Conservation (phyloP, 306 rosid species). For the Dryas octopetala region DNA sequence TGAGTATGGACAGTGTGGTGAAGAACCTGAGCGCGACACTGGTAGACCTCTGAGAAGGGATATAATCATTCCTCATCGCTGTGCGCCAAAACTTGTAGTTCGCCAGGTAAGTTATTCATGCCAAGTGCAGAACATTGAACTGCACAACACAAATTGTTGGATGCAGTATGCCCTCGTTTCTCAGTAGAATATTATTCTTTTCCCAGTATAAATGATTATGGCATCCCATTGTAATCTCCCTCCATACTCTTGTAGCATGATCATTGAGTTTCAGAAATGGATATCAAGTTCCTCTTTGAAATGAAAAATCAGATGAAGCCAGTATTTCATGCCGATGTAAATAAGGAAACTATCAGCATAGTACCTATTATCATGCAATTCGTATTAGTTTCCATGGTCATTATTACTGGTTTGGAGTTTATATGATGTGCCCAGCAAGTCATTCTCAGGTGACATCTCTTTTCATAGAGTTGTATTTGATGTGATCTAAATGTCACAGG, state of each 20-base stretch:
- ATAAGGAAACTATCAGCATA: not conserved
- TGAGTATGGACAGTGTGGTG: conserved; percentile 99
- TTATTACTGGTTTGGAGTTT: not conserved
- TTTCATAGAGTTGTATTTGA: not conserved
- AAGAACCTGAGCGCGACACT: conserved; percentile 86
- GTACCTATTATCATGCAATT: not conserved
- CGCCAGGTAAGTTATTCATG: conserved; percentile 55
- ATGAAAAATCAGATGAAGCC: not conserved
- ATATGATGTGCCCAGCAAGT: not conserved
- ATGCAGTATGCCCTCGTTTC: not conserved
- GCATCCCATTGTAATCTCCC: not conserved
- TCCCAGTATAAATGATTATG: not conserved
- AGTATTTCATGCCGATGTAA: not conserved
- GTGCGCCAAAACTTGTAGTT: conserved; percentile 87
- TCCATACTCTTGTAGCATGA: not conserved
- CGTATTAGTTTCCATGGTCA: not conserved
- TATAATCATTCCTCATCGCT: conserved; percentile 86
- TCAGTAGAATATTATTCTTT: not conserved
- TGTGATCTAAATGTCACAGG: conserved; percentile 43
- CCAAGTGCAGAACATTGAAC: not conserved
- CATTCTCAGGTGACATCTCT: not conserved
- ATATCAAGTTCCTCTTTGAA: not conserved
- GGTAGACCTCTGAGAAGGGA: conserved; percentile 85
- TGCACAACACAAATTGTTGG: not conserved
- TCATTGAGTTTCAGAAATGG: not conserved